phyloP scores from a whole-genome alignment of 2,329 filamentous ascomycete genomes.

The Coniochaeta sp. region DNA sequence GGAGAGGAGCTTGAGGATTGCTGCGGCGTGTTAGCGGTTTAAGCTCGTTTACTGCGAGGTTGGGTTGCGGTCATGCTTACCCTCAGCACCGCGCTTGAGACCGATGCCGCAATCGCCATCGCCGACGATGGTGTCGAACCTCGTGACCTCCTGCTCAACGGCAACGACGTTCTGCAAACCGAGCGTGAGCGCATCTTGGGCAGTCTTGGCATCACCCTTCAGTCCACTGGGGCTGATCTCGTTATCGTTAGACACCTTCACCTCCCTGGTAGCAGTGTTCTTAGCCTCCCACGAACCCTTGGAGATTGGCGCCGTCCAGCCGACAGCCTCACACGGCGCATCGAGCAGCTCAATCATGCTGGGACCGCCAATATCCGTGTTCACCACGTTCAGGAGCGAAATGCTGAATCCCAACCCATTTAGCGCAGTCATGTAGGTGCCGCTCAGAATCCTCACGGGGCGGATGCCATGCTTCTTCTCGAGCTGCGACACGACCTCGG shows the following conservation, averaged over 20 bases:
- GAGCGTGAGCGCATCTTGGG: slow-evolving; percentile 44
- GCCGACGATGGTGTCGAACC: slow-evolving; percentile 75
- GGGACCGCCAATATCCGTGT: slow-evolving; percentile 49
- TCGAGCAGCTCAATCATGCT: slow-evolving; percentile 65
- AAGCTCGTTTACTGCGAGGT: no score
- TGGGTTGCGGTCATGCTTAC: no score
- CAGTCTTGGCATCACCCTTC: slow-evolving; percentile 42
- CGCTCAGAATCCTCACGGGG: slow-evolving; percentile 58
- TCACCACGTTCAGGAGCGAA: slow-evolving; percentile 57
- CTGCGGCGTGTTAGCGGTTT: slow-evolving; percentile 26
- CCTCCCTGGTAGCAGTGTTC: slow-evolving; percentile 39
- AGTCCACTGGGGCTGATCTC: slow-evolving; percentile 38
- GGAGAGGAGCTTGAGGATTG: slow-evolving; percentile 43
- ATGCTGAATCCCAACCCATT: slow-evolving; percentile 73
- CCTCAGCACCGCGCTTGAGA: slow-evolving; percentile 79
- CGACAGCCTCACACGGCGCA: slow-evolving; percentile 59
- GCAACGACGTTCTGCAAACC: slow-evolving; percentile 57
- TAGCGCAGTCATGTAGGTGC: slow-evolving; percentile 72
- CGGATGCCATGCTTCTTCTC: slow-evolving; percentile 47
- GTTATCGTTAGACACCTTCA: slow-evolving; percentile 21
- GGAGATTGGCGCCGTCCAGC: slow-evolving; percentile 60
- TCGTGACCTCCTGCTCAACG: slow-evolving; percentile 65
- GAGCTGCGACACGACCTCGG: slow-evolving; percentile 61
- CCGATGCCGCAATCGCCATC: slow-evolving; percentile 88
- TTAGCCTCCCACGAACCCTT: slow-evolving; percentile 57